Conservation (phyloP, 2,329 filamentous ascomycete species). For the Leptographium wingfieldii region DNA sequence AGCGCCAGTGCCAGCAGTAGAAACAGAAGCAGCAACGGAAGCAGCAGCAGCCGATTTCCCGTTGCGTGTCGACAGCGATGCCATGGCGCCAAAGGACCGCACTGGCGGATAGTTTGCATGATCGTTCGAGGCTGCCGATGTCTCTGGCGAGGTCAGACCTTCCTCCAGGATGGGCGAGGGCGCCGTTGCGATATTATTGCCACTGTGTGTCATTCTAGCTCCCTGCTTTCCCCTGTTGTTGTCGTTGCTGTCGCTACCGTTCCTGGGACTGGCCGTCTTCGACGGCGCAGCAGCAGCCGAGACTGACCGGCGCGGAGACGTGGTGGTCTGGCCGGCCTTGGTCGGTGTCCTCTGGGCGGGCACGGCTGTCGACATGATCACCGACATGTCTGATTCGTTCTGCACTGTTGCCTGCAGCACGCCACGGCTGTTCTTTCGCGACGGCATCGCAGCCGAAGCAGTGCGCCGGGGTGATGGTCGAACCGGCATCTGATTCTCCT, state of each 20-base stretch:
- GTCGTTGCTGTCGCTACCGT: background rate
- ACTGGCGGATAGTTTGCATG: background rate
- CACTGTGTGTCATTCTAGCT: background rate
- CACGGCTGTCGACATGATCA: constrained; percentile 5
- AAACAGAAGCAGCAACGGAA: background rate
- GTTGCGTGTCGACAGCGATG: background rate
- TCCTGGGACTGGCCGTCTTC: background rate
- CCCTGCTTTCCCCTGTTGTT: background rate
- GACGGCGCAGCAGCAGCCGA: background rate
- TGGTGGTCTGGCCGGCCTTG: background rate
- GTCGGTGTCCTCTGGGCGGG: background rate
- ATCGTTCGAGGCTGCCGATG: constrained; percentile 8
- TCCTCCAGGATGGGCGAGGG: constrained; percentile 5
- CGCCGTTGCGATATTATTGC: background rate
- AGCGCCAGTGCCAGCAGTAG: background rate
- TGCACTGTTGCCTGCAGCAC: constrained; percentile 12
- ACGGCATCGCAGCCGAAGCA: background rate
- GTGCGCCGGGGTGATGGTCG: background rate
- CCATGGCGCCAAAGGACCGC: background rate
- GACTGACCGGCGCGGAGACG: background rate
- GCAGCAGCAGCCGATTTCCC: background rate
- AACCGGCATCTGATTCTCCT: constrained; percentile 8
- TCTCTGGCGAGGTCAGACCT: constrained; percentile 9
- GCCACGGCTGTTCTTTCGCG: background rate
- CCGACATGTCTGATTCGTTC: constrained; percentile 13